Conservation (phyloP, 2,329 filamentous ascomycete species). For the Talaromyces rugulosus region DNA sequence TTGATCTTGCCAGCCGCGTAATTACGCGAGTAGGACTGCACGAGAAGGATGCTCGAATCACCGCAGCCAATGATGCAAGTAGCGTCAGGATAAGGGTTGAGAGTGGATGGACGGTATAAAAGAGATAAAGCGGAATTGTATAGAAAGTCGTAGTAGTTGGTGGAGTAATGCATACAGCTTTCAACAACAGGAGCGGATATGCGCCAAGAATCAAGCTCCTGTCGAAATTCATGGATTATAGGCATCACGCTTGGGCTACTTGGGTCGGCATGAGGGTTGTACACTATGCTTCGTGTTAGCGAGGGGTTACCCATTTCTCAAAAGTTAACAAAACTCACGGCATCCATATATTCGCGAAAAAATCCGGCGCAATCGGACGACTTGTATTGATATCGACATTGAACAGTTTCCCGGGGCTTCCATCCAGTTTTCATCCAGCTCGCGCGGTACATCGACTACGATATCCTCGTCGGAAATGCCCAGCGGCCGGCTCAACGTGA, state of each 20-base stretch:
- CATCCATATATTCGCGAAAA: constrained; percentile 38
- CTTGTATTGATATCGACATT: constrained; percentile 38
- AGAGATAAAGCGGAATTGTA: constrained; percentile 36
- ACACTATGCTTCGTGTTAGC: constrained; percentile 23
- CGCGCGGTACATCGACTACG: constrained; percentile 32
- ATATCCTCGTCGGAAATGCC: constrained; percentile 42
- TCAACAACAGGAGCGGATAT: constrained; percentile 31
- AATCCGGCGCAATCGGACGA: constrained; percentile 32
- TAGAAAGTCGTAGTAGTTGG: constrained; percentile 38
- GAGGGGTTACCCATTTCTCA: not conserved
- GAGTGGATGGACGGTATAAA: constrained; percentile 35
- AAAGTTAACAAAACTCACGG: constrained; percentile 21
- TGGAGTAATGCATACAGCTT: constrained; percentile 34
- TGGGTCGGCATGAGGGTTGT: constrained; percentile 28
- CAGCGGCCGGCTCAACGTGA: constrained; percentile 36
- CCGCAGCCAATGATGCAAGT: constrained; percentile 36
- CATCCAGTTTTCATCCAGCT: constrained; percentile 37
- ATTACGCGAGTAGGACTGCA: constrained; percentile 37
- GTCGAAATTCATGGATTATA: constrained; percentile 29
- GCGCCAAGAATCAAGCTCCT: constrained; percentile 38
- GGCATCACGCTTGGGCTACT: constrained; percentile 21
- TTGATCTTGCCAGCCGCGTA: constrained; percentile 37
- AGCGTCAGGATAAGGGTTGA: constrained; percentile 33
- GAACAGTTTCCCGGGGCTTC: constrained; percentile 31
- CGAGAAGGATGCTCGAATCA: constrained; percentile 35